Conservation (phyloP, 1,284 basidiomycete genomes). For the Coriolopsis trogii region DNA sequence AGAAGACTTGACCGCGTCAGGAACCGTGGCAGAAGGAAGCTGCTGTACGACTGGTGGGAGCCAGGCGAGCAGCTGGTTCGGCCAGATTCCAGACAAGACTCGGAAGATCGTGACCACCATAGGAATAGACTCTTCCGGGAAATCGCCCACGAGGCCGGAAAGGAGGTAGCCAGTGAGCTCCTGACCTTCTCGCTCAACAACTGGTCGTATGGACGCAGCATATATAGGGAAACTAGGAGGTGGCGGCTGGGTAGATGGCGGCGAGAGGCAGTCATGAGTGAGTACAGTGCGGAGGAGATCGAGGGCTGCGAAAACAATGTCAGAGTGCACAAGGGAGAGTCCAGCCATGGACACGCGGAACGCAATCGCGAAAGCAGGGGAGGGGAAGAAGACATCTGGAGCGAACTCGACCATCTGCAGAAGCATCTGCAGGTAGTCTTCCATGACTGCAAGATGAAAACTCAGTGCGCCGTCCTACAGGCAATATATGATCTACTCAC, state of each 20-base stretch:
- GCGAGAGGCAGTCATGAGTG: slow-evolving; percentile 73
- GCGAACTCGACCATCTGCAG: slow-evolving; percentile 68
- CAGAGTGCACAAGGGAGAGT: slow-evolving; percentile 79
- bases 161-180: slow-evolving; percentile 76
- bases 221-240: slow-evolving; percentile 69
- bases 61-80: slow-evolving; percentile 73
- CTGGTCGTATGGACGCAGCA: slow-evolving; percentile 65
- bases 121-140: slow-evolving; percentile 85
- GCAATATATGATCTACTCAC: slow-evolving; percentile 49
- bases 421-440: slow-evolving; percentile 91
- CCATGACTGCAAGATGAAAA: slow-evolving; percentile 73
- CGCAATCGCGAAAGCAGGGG: slow-evolving; percentile 73
- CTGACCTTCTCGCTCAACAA: slow-evolving; percentile 76
- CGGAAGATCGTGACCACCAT: slow-evolving; percentile 81
- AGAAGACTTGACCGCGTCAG: slow-evolving; percentile 70
- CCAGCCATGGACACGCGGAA: slow-evolving; percentile 78
- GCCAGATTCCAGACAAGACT: slow-evolving; percentile 67
- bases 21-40: slow-evolving; percentile 65
- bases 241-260: slow-evolving; percentile 43
- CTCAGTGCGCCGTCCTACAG: no score
- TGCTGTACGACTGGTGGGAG: slow-evolving; percentile 72
- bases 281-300: slow-evolving; percentile 80
- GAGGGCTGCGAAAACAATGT: slow-evolving; percentile 80
- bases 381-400: slow-evolving; percentile 81
- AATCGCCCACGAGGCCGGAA: slow-evolving; percentile 81